Conservation (phyloP, 306 rosid species). For the Vachellia pachyceras region DNA sequence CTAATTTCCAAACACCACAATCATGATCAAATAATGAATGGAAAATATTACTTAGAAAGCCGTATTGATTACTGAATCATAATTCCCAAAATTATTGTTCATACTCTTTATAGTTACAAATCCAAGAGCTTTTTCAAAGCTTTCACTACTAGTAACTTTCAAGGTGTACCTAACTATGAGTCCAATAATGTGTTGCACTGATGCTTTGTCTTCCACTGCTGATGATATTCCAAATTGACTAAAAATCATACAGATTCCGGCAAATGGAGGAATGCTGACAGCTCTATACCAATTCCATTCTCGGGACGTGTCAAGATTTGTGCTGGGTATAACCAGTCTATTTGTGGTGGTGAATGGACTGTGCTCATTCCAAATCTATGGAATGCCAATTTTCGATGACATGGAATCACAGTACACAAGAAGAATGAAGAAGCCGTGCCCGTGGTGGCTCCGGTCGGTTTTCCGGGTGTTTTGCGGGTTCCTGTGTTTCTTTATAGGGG, state of each 20-base stretch:
- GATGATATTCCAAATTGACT: neutral
- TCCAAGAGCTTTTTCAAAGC: neutral
- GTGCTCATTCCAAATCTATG: slow-evolving; percentile 20
- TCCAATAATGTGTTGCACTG: neutral
- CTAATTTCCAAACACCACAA: neutral
- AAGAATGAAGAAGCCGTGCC: slow-evolving; percentile 23
- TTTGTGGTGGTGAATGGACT: slow-evolving; percentile 12
- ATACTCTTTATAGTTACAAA: neutral
- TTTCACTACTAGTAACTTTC: no score
- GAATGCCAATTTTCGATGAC: slow-evolving; percentile 20
- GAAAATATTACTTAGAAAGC: neutral
- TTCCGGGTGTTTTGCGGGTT: neutral
- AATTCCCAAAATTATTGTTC: neutral
- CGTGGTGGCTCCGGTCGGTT: slow-evolving; percentile 2
- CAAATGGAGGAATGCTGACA: slow-evolving; percentile 1
- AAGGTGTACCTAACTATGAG: no score
- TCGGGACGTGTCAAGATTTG: slow-evolving; percentile 8
- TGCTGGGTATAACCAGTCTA: neutral
- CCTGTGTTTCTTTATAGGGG: neutral
- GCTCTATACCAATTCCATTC: slow-evolving; percentile 25
- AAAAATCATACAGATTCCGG: neutral
- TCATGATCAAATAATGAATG: neutral
- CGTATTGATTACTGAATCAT: neutral
- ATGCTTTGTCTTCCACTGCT: neutral
- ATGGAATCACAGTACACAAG: slow-evolving; percentile 16